phyloP scores from a whole-genome alignment of 1,139 yeast genomes.

The Scheffersomyces quercinus region DNA sequence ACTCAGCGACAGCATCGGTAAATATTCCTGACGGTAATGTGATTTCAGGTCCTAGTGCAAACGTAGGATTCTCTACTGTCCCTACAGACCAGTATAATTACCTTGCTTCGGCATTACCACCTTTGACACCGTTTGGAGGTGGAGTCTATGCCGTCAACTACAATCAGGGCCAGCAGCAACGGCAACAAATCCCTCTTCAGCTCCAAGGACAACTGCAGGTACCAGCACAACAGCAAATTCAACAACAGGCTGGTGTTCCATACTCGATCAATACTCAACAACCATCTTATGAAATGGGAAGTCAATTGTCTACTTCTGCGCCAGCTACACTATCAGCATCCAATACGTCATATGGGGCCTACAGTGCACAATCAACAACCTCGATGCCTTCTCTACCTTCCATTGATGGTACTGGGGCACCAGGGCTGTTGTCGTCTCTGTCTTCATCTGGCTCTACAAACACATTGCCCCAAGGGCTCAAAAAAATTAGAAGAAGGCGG shows the following conservation, averaged over 20 bases:
- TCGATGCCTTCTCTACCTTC: background rate
- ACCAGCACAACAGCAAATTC: background rate
- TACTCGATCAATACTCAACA: background rate
- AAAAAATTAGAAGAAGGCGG: conserved; percentile 12
- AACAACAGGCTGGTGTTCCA: background rate
- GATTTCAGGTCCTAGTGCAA: background rate
- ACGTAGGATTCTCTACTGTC: too few relatives aligned
- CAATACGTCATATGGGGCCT: background rate
- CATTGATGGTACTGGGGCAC: background rate
- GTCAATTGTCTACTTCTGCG: background rate
- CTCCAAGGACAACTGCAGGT: too few relatives aligned
- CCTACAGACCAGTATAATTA: conserved; percentile 6
- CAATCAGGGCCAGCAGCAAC: background rate
- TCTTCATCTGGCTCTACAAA: background rate
- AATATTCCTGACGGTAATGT: background rate
- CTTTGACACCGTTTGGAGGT: conserved; percentile 3
- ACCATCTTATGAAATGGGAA: background rate
- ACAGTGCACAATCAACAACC: background rate
- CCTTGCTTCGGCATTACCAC: conserved; percentile 6
- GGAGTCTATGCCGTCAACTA: background rate
- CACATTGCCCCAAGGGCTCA: background rate
- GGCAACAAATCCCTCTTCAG: background rate
- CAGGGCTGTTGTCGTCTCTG: background rate
- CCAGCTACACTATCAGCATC: background rate
- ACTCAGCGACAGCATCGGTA: too few relatives aligned